Percentiles rank a stretch among this genome's conserved stretches.
These are phyloP conservation scores for Inga laurina DNA, from an alignment of 306 rosid genomes.

Conservation along the genomic window DNA sequence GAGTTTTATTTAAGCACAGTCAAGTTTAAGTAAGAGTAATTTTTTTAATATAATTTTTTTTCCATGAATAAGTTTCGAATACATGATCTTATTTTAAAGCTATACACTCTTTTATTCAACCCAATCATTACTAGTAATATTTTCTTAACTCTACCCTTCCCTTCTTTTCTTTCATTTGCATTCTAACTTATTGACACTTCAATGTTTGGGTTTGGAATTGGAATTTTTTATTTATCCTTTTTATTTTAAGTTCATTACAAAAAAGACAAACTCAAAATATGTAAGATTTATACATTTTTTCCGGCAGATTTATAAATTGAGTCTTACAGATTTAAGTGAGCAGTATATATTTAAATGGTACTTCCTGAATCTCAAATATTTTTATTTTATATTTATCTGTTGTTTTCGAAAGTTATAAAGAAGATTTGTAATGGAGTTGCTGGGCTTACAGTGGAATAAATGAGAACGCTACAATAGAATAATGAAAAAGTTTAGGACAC, in stretches of 20 bases:
- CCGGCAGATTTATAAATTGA: not conserved
- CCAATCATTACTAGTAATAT: no score
- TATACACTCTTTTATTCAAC: no score
- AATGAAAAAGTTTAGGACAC: not conserved
- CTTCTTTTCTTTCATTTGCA: no score
- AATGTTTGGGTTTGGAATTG: no score
- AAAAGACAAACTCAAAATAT: not conserved
- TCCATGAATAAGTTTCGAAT: no score
- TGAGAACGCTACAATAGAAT: not conserved
- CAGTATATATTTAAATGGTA: not conserved
- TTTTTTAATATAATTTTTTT: no score
- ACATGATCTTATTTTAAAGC: no score
- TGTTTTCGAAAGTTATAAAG: no score
- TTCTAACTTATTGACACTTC: no score
- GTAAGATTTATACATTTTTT: not conserved
- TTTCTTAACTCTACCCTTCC: no score
- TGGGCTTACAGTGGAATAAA: not conserved
- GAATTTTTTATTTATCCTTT: not conserved
- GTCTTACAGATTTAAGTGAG: not conserved
- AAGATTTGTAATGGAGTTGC: not conserved
- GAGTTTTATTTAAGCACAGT: not conserved
- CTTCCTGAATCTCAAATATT: not conserved
- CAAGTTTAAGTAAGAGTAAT: no score
- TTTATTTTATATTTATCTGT: no score
- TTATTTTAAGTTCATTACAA: not conserved